Base-by-base conservation (phyloP, 257 asterid species). In the Eucommia ulmoides region DNA sequence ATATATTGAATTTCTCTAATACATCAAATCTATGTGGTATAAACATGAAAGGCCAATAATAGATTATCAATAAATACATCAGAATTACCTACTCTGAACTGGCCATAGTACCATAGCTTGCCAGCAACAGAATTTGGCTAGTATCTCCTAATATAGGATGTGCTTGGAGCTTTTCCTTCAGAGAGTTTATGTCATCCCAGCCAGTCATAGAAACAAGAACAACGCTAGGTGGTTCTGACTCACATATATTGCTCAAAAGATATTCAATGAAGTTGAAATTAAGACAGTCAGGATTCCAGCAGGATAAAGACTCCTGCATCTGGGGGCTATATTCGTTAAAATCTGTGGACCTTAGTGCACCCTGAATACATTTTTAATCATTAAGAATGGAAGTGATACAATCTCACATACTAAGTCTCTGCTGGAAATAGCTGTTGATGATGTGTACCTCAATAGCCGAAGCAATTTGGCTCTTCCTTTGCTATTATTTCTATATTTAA, bases 101-200 rank as follows among this genome's bases (percentile, higher is more conserved):
- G 75, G 87, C 89, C 97, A 88, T 88, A 45, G 95, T 79, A 57
- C 97, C 95, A 57, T 88, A 95, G 78, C 95, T 84, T 56, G 94
- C 82, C 72, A 88, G 61, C 69, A 88, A 56, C 51, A 81, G 69
- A 68, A 82, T 93, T 19, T 64, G 77, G 53, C 59, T 70, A 33
- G 81, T 46, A 69, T 84, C 93, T 69, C 97, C 97, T 52, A 88
- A 56, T 23, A 84, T 52, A 59, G 75, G 77, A 80, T 84, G 86
- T 65, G 74, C 71, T 66, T 63, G 84, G 55, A 88, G 94, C 77
- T 84, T 84, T 38, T 88, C 87, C 63, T 77, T 88, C 61, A 88
- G 69, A 45, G 97, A 75, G 50, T 55, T 68, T 65, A 88, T 88
- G 69, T 88, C 95, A 33, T 88, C 97, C 97, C 97, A 88, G 44